Base-by-base conservation (phyloP, 805 yeast genomes). In the Wickerhamomyces kurtzmanii region DNA sequence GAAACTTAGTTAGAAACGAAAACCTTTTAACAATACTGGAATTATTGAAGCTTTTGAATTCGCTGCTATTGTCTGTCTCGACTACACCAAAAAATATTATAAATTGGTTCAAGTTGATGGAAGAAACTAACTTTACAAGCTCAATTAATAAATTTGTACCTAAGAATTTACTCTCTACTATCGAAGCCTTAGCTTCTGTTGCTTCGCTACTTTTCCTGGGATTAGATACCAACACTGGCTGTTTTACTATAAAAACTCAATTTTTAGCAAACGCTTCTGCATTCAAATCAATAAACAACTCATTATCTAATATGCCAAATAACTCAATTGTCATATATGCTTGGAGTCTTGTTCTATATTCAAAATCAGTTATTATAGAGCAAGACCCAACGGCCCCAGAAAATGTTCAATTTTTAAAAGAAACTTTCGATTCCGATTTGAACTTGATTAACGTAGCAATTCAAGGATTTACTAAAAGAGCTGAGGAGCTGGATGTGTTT, bases 271-370 rank as follows among this genome's bases (percentile, higher is more conserved):
- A 71, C 33, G 45, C 57, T 2, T 32, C 37, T 0, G 35, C 55
- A 4, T 59, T 72, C 32, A 43, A 48, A 17, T 28, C 44, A n/a
- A 53, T 74, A 15, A 64, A 71, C 30, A 45, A 51, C 1, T 39
- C 54, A 4, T 45, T 75, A 12, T 30, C 53, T 5, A 43, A 51
- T 8, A 42, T 64, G 1, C 48, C 56, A 9, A 32, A 51, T 3
- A 68, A 69, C 34, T 54, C 81, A 3, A 47, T 78, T 8, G 54
- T 75, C 1, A 47, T 71, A 24, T 79, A 77, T 43, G 65, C 72
- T 14, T 81, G 89, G 89, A 68, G 82, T 17, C 67, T 77, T 10
- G 48, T 75, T 8, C 45, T 75, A 8, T 70, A 71, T 38, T 55
- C 76, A 14, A 72, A 75, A 34, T 57, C 59, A 6, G 54, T 62